Evolutionary conservation across 345 rosid genomes (phyloP).

Genomic region (Populus davidiana): DNA sequence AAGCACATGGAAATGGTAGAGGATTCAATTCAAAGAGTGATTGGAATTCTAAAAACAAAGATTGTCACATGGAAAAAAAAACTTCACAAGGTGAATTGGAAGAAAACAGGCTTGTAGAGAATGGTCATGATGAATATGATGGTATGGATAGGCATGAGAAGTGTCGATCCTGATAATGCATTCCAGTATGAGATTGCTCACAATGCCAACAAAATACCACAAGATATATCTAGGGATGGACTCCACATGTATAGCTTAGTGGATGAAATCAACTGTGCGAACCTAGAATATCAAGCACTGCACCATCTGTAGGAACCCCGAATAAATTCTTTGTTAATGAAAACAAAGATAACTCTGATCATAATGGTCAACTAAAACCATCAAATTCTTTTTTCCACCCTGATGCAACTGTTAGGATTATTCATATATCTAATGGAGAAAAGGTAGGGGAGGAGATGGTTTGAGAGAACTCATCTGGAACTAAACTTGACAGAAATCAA

Average conservation of each 20-base stretch:
- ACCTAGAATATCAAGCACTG: conserved; percentile 10
- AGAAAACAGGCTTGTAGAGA: conserved; percentile 18
- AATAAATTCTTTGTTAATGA: conserved; percentile 9
- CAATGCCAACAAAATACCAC: conserved; percentile 6
- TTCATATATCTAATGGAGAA: conserved; percentile 11
- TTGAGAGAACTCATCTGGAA: neutral
- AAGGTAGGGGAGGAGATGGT: conserved; percentile 18
- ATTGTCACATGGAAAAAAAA: conserved; percentile 10
- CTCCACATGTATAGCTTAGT: neutral
- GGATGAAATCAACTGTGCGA: conserved; percentile 19
- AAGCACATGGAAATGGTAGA: conserved; percentile 1
- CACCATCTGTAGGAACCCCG: conserved; percentile 2
- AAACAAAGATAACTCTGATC: conserved; percentile 1
- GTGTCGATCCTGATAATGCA: conserved; percentile 13
- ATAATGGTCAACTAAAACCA: neutral
- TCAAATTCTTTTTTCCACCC: neutral
- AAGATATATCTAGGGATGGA: conserved; percentile 4
- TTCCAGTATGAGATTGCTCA: conserved; percentile 14
- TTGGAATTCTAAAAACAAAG: conserved; percentile 10
- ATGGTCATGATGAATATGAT: conserved; percentile 15
- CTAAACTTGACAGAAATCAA: conserved; percentile 19
- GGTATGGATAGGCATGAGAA: conserved; percentile 11
- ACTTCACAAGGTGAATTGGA: conserved; percentile 16
- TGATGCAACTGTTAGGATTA: conserved; percentile 1
- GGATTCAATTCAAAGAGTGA: conserved; percentile 11